Percentiles rank a stretch among this genome's conserved stretches.
Conservation (phyloP, 2,329 filamentous ascomycete species). For the Sporothrix variecibatus region DNA sequence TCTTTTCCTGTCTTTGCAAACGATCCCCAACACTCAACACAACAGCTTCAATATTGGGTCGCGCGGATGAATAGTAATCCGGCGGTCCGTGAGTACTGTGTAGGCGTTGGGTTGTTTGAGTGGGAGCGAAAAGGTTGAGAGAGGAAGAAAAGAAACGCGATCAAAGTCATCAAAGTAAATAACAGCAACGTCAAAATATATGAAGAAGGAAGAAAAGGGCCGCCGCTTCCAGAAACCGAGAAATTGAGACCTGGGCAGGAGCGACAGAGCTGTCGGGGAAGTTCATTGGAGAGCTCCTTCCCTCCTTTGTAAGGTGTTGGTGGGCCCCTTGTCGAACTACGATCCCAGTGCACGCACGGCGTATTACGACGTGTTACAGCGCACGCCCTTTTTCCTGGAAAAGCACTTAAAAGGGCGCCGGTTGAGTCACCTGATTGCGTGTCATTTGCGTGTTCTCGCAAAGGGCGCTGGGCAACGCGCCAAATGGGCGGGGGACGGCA, state of each 20-base stretch:
- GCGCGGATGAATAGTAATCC: neutral
- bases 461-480: constrained; percentile 17
- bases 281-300: neutral
- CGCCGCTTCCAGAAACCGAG: neutral
- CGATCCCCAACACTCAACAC: neutral
- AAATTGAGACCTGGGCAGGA: constrained; percentile 4
- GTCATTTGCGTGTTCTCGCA: constrained; percentile 24
- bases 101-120: neutral
- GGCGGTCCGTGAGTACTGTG: neutral
- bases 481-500: constrained; percentile 13
- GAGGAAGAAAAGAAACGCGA: too few species aligned
- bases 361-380: neutral
- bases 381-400: neutral
- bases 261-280: neutral
- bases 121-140: neutral
- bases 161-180: neutral
- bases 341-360: neutral
- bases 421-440: constrained; percentile 27
- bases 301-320: neutral
- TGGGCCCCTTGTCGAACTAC: neutral
- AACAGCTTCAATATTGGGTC: neutral
- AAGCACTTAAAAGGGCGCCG: neutral
- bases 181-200: neutral
- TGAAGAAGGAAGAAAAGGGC: neutral
- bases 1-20: neutral